Evolutionary conservation across 2,329 filamentous ascomycete species (phyloP).

Genomic region (Fusarium drepaniforme): DNA sequence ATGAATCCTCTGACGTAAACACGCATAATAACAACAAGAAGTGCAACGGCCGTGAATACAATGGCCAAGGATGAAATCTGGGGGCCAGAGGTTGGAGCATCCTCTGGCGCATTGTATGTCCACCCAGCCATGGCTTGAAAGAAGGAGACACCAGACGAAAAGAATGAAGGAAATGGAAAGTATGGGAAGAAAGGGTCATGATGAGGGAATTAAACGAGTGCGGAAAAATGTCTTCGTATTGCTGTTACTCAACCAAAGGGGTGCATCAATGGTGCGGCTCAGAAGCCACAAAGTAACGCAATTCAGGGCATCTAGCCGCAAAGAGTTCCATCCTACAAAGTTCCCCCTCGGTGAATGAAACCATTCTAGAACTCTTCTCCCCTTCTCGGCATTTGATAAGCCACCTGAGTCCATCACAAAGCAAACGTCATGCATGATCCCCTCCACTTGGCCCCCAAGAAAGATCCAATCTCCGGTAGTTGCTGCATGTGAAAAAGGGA

Average conservation of each 20-base stretch:
- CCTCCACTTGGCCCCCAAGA: not conserved
- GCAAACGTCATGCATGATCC: not conserved
- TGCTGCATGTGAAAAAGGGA: conserved; percentile 1
- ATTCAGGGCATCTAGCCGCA: not conserved
- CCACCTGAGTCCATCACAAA: not conserved
- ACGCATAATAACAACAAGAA: conserved; percentile 13
- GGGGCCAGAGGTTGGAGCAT: conserved; percentile 24
- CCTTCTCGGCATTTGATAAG: not conserved
- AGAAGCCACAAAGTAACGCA: not conserved
- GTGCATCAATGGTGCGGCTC: not conserved
- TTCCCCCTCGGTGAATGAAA: not conserved
- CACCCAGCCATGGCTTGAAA: conserved; percentile 25
- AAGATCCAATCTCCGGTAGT: not conserved
- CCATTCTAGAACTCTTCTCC: not conserved
- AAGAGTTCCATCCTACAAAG: not conserved
- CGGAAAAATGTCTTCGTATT: not conserved
- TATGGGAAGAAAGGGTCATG: not conserved
- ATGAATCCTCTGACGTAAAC: conserved; percentile 26
- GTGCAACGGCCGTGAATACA: conserved; percentile 17
- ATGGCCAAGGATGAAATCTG: conserved; percentile 20
- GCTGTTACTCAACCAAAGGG: not conserved
- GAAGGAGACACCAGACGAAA: not conserved
- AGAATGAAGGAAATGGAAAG: not conserved
- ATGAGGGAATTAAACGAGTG: not conserved
- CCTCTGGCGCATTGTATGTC: conserved; percentile 23